phyloP scores from a whole-genome alignment of 2,329 filamentous ascomycete species.

The Colletotrichum filicis region DNA sequence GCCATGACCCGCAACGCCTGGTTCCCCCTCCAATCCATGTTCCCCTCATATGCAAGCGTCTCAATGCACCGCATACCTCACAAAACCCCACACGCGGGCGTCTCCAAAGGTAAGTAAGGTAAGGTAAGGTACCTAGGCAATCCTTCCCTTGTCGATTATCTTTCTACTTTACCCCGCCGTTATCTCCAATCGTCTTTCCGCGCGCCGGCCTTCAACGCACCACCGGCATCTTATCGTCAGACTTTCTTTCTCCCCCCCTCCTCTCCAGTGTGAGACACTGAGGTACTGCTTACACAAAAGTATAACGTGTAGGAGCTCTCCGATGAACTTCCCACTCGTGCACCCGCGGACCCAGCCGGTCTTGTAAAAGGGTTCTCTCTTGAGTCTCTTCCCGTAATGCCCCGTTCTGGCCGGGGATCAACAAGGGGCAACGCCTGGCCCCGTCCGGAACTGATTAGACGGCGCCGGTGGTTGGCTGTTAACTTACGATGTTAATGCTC shows the following conservation, averaged over 20 bases:
- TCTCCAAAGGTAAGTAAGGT: conserved; percentile 10
- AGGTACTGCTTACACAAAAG: conserved; percentile 14
- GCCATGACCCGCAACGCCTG: conserved; percentile 21
- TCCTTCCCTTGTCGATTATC: conserved; percentile 17
- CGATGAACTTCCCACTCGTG: conserved; percentile 8
- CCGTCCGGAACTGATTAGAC: background rate
- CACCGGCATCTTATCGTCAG: conserved; percentile 15
- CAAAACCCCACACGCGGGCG: conserved; percentile 23
- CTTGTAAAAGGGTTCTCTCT: background rate
- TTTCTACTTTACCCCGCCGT: conserved; percentile 35
- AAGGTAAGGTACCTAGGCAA: background rate
- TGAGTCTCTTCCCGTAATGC: background rate
- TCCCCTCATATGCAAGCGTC: conserved; percentile 13
- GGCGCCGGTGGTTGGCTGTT: conserved; percentile 7
- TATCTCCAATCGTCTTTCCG: conserved; percentile 18
- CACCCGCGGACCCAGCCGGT: conserved; percentile 11
- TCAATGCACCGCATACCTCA: conserved; percentile 1
- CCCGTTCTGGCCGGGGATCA: conserved; percentile 12
- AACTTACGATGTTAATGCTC: conserved; percentile 6
- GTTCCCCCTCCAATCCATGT: conserved; percentile 10
- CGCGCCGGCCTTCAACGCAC: background rate
- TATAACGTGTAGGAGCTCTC: conserved; percentile 31
- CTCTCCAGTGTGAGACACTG: background rate
- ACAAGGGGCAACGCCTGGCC: background rate
- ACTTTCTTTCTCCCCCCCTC: background rate